These are phyloP conservation scores for Teratosphaeria epicoccoides DNA, from an alignment of 2,329 filamentous ascomycete genomes.

Conservation along the genomic window DNA sequence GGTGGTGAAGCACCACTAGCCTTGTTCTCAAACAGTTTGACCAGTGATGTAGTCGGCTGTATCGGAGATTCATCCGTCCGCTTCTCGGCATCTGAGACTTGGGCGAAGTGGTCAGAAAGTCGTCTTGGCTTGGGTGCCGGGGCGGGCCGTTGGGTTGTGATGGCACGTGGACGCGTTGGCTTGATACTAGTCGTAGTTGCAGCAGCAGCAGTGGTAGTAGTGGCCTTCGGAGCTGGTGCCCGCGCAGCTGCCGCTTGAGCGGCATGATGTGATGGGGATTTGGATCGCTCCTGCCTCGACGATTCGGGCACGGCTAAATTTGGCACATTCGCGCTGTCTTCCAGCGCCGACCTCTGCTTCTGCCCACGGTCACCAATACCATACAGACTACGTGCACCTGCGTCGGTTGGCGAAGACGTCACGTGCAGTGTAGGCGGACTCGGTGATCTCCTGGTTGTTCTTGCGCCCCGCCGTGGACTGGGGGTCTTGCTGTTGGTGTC, in stretches of 20 bases:
- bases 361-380: slow-evolving; percentile 1
- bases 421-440: not conserved
- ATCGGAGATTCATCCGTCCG: slow-evolving; percentile 16
- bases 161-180: slow-evolving; percentile 3
- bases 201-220: too few relatives aligned
- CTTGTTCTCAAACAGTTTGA: slow-evolving; percentile 57
- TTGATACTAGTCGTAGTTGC: too few relatives aligned
- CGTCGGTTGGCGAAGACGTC: slow-evolving; percentile 3
- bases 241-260: slow-evolving; percentile 20
- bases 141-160: slow-evolving; percentile 10
- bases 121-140: slow-evolving; percentile 22
- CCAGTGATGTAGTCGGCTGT: slow-evolving; percentile 51
- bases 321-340: slow-evolving; percentile 3
- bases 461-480: slow-evolving; percentile 10
- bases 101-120: slow-evolving; percentile 11
- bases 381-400: slow-evolving; percentile 1
- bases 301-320: slow-evolving; percentile 5
- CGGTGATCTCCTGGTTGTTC: not conserved
- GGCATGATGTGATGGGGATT: slow-evolving; percentile 20
- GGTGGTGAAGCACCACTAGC: slow-evolving; percentile 5
- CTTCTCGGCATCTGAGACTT: slow-evolving; percentile 4
- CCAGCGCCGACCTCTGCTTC: slow-evolving; percentile 3
- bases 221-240: slow-evolving; percentile 1
- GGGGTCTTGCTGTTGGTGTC: slow-evolving; percentile 14
- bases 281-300: slow-evolving; percentile 1